Evolutionary conservation across 2,329 filamentous ascomycete species (phyloP), one percentile per base, ranked within the genome.

Genomic region (Paraconiothyrium sp.): DNA sequence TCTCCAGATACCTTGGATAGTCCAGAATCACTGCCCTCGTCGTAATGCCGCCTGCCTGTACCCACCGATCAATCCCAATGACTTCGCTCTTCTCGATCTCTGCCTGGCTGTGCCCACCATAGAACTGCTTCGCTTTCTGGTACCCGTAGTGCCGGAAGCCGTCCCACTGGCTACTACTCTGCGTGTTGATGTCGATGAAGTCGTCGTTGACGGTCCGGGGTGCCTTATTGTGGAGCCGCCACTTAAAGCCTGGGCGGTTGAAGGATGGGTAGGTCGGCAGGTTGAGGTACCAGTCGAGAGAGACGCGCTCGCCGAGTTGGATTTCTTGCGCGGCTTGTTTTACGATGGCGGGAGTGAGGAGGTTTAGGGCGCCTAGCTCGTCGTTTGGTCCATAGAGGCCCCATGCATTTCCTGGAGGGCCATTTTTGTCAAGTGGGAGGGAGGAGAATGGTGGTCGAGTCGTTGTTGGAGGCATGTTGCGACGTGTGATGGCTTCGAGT

Each of bases 371-470:
- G 27, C 86, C 86, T 11, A 85, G 77, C 64, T 87, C 76, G 61
- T 88, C 85, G 2, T 77, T 59, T 5, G 77, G 68, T 2, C 85
- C 85, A 63, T 84, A 87, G 4, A 86, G 80, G 0, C 84, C 84
- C 86, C 86, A 88, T 6, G 86, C 84, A 59, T 87, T 87, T 8
- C 83, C 83, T 2, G 74, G 78, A 7, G 85, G 84, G 0, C 84
- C 84, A 59, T 79, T 72, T 50, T 83, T 82, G 59, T 80, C 79
- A 1, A 87, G 78, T 0, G 85, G 85, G 0, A 87, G 81, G 3
- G 79, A 74, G 7, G 82, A 75, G 62, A 85, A 86, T 1, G 75
- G 72, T 2, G 76, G 76, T 2, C 76, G 69, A 20, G 54, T 56
- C 13, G 62, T 50, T 32, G 65, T 63, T 43, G 71, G 69, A 34